Evolutionary conservation across 208 protist genomes (phyloP), one percentile per base, ranked within the genome.

Genomic region (Polymyxa betae): DNA sequence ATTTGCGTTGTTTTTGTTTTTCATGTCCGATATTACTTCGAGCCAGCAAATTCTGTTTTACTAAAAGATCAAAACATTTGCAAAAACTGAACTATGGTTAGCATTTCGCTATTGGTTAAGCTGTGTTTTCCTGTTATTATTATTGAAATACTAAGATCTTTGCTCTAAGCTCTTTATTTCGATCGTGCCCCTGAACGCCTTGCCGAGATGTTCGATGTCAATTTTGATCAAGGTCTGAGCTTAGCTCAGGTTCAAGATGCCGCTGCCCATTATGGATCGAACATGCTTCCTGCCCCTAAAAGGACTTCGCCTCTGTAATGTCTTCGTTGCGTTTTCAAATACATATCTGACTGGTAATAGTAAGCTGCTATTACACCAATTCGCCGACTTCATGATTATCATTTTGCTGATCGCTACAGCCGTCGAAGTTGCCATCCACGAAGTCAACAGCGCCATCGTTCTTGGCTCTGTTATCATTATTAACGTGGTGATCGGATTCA

Each of bases 381-480:
- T 97, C 89, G 94, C 97, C 20, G 96, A 97, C 68, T 93, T 93
- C 1, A 93, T 97, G 41, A 95, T 97, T 38, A 94, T 96, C 38
- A 96, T 97, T 91, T 91, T 97, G 32, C 92, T 97, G 0, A 46
- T 93, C 0, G 95, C 96, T 0, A 95, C 96, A 1, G 90, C 95
- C 49, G 92, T 95, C 0, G 96, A 95, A 88, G 96, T 97, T 91
- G 43, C 92, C 0, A 94, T 96, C 72, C 93, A 95, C 0, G 60
- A 96, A 16, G 24, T 96, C 38, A 95, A 97, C 82, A 90, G 92
- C 38, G 44, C 96, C 0, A 95, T 96, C 89, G 97, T 98, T 64
- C 98, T 98, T 93, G 91, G 97, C 24, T 90, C 97, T n/a, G 98
- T 98, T 94, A 93, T 98, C 77, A 93, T 97, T 0, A 44, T 97